Evolutionary conservation across 148 eudicot species (phyloP), one percentile per base, ranked within the genome.

Genomic region (Vaccinium darrowii): DNA sequence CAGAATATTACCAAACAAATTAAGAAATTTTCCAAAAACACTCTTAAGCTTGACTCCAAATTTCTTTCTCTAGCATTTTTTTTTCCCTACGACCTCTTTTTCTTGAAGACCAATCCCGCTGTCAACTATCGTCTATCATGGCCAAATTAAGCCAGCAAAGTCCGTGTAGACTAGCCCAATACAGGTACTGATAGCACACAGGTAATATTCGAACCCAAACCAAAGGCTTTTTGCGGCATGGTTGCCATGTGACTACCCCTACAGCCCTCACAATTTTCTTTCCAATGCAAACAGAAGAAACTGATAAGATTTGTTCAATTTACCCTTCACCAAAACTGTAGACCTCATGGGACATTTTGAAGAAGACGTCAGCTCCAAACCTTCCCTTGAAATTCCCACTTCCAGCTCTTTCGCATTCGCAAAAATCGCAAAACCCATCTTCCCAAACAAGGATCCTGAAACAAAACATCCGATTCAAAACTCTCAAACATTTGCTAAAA

Each of bases 391-490:
- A 4, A 53, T 72, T 77, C 75, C 86, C 88, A 76, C 78, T 84
- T 30, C 85, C 88, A 50, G 85, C 86, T 86, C 82, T 77, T 52
- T 88, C 89, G 69, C 90, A 91, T 82, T 88, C 90, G 72, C 53
- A 81, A 81, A 91, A 87, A 85, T 91, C 91, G 60, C 92, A 90
- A 39, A 86, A 91, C 69, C 93, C 92, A 84, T 91, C 93, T 87
- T 91, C 93, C 93, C 93, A 91, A 12, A 91, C 92, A 80, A 91
- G 91, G 79, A 88, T 91, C 93, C 93, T 91, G 82, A 82, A 23
- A 83, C 13, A 50, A 16, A 56, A 58, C 83, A 83, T 7, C 25
- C 82, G 69, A 33, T 47, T 72, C 1, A 50, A 14, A n/a, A 78
- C 21, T 51, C 53, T 2, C 14, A 80, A 23, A 60, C 18, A n/a